A percentile compares a stretch with the other conserved stretches of the same genome.
These are phyloP conservation scores for Talaromyces sp. DNA, from an alignment of 2,329 filamentous ascomycete species.

Conservation along the genomic window DNA sequence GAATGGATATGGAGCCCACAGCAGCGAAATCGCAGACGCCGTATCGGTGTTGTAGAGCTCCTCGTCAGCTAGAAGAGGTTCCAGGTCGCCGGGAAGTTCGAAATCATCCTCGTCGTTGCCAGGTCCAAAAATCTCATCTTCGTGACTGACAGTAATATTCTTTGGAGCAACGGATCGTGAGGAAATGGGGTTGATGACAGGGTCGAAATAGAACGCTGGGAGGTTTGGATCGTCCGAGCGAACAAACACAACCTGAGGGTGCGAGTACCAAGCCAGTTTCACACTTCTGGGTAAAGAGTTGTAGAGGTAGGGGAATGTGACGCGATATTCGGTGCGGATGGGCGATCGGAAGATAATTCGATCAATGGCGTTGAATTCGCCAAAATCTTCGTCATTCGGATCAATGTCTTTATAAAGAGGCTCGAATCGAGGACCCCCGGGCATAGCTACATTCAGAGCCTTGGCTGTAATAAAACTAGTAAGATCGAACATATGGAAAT, in stretches of 20 bases:
- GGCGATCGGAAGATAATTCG: slow-evolving; percentile 97
- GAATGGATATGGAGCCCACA: slow-evolving; percentile 98
- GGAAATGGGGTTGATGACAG: slow-evolving; percentile 96
- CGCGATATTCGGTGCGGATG: slow-evolving; percentile 90
- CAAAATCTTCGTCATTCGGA: slow-evolving; percentile 97
- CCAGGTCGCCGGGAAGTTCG: slow-evolving; percentile 69
- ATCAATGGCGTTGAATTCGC: slow-evolving; percentile 98
- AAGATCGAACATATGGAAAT: slow-evolving; percentile 94
- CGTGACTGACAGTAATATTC: slow-evolving; percentile 85
- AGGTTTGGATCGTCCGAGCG: slow-evolving; percentile 81
- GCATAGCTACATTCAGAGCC: slow-evolving; percentile 92
- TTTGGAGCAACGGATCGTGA: slow-evolving; percentile 89
- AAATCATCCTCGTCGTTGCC: slow-evolving; percentile 81
- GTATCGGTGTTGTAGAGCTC: slow-evolving; percentile 87
- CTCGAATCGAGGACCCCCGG: slow-evolving; percentile 95
- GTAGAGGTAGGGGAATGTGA: slow-evolving; percentile 91
- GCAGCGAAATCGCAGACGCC: slow-evolving; percentile 82
- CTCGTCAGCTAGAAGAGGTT: slow-evolving; percentile 87
- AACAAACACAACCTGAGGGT: slow-evolving; percentile 89
- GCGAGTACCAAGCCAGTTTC: slow-evolving; percentile 85
- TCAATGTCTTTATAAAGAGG: slow-evolving; percentile 98
- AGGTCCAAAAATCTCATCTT: slow-evolving; percentile 85
- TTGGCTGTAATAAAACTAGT: slow-evolving; percentile 95
- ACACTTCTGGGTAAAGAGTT: slow-evolving; percentile 95
- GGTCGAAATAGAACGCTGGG: slow-evolving; percentile 95